Evolutionary conservation across 768 basidiomycete genomes (phyloP), one percentile per base, ranked within the genome.

Genomic region (Hericium rajendrae): DNA sequence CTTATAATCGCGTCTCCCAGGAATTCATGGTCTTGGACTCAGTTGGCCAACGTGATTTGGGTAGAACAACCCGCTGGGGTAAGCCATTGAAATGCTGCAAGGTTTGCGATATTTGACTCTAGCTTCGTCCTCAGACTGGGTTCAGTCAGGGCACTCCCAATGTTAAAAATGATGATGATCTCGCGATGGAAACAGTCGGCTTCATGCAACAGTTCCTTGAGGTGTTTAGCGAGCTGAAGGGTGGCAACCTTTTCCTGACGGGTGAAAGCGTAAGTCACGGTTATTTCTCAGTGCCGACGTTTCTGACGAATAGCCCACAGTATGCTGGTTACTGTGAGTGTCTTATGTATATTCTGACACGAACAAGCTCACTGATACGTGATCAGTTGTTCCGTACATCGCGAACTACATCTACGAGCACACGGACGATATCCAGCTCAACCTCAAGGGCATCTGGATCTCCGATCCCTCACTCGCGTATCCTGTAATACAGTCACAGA

Each of bases 41-140:
- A 86, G 62, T 74, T 88, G 6, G 83, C 85, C 0, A 85, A 83
- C 53, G 74, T 88, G 8, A 72, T 88, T 9, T 88, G 81, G 80
- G 81, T 88, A 8, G 86, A 89, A 61, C 86, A 88, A 59, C 86
- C 86, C 0, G 84, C 88, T 32, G 86, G 86, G 1, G 67, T 68
- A 55, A n/a, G 67, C 60, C 6, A n/a, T 8, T 32, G 32, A 32
- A 20, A 20, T 48, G 22, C 13, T 39, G 13, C 22, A 20, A 24
- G 2, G 18, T 24, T 4, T 37, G 4, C 1, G 4, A 16, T 18
- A 32, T 32, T 6, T 32, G 6, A 22, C 46, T 18, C 13, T 4
- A 40, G 12, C 22, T 28, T 15, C 41, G 12, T 48, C 5, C 10
- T 38, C 6, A 68, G 39, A 88, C 86, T 10, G 86, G 86, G 2